Evolutionary conservation across 2,329 filamentous ascomycete species (phyloP).

Genomic region (Helminthosporium solani): DNA sequence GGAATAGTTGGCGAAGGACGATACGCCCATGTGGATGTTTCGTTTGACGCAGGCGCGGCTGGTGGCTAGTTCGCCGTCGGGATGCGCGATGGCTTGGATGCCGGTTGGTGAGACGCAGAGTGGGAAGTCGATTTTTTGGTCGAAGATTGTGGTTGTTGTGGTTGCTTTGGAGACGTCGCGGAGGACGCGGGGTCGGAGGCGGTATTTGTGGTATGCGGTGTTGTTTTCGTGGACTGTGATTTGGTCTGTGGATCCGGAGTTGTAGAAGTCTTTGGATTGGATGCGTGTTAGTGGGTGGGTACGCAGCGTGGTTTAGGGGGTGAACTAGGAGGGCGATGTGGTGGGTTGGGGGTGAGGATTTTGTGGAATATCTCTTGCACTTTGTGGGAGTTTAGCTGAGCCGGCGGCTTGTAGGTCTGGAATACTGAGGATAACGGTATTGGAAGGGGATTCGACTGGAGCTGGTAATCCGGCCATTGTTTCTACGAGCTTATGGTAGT

Average conservation of each 20-base stretch:
- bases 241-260: conserved; percentile 58
- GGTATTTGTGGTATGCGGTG: conserved; percentile 32
- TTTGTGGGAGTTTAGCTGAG: conserved; percentile 16
- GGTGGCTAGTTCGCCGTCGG: conserved; percentile 61
- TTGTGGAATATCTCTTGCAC: conserved; percentile 9
- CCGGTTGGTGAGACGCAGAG: conserved; percentile 57
- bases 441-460: neutral
- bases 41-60: conserved; percentile 60
- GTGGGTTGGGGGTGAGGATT: neutral
- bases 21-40: conserved; percentile 62
- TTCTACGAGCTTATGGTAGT: too few relatives aligned
- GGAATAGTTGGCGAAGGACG: conserved; percentile 59
- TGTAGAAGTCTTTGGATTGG: conserved; percentile 40
- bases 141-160: conserved; percentile 18
- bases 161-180: conserved; percentile 26
- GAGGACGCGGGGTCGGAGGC: conserved; percentile 32
- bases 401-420: conserved; percentile 37
- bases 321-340: too few relatives aligned
- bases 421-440: conserved; percentile 31
- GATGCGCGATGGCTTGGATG: conserved; percentile 64
- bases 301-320: too few relatives aligned
- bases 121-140: conserved; percentile 37
- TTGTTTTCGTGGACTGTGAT: conserved; percentile 43
- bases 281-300: neutral
- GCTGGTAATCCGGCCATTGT: neutral